Base-by-base conservation (phyloP, 768 basidiomycete genomes). In the Russula abietina region DNA sequence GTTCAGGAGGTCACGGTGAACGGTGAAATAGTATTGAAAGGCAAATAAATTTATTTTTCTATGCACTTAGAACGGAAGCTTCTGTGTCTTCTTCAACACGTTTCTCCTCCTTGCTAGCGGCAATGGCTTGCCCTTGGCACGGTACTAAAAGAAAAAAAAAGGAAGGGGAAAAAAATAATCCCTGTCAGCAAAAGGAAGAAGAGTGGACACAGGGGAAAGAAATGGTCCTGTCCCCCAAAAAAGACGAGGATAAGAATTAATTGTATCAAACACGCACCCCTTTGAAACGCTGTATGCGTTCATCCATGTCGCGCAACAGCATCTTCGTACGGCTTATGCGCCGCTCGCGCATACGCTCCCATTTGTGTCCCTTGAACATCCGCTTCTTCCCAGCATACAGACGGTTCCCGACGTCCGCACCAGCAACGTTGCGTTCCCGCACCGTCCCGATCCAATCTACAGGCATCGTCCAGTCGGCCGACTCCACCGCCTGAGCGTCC, bases 331-430 rank as follows among this genome's bases (percentile, higher is more conserved):
- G 81, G 69, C 74, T 74, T 60, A 75, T 72, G 67, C 76, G 77
- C 70, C 78, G 77, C 60, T 76, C 78, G 67, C 77, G 78, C 66
- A 75, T 71, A 39, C 88, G 81, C 75, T 93, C 87, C 87, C 88
- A 91, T 69, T 82, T 88, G 79, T 93, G 91, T n/a, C 91, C 91
- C 79, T 93, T 93, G 83, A 93, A 93, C 91, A 93, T 93, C 65
- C 81, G 78, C 79, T 84, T 88, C 81, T 82, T 88, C 61, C 79
- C 84, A 11, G 86, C 83, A 67, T 93, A 93, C 67, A 92, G 73
- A 59, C 82, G 79, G 65, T 81, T 80, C 39, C 87, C 87, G 24
- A 69, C 79, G 69, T 62, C 85, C 78, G 55, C 81, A 75, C 60
- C 87, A 82, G 60, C 76, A 70, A 71, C 70, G 53, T 56, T 67